phyloP scores from a whole-genome alignment of 2,329 filamentous ascomycete species.

The Aspergillus fijiensis region DNA sequence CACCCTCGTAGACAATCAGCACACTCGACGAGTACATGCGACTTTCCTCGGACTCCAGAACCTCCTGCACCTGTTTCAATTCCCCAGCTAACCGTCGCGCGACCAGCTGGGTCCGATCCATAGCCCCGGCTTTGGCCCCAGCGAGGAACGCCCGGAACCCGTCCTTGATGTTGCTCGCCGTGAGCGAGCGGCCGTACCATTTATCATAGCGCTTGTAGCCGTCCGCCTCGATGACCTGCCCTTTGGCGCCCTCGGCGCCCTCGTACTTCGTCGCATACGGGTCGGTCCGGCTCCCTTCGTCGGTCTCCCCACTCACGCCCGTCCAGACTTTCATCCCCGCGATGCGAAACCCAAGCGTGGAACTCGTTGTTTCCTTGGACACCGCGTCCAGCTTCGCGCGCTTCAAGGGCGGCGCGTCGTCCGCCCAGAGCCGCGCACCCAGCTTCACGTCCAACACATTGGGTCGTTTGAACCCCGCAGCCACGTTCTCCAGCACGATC shows the following conservation, averaged over 20 bases:
- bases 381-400: conserved; percentile 60
- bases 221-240: conserved; percentile 47
- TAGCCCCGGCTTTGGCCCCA: conserved; percentile 41
- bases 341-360: conserved; percentile 62
- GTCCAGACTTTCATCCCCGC: conserved; percentile 64
- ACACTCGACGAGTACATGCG: conserved; percentile 68
- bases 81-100: conserved; percentile 43
- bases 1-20: conserved; percentile 66
- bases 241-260: conserved; percentile 46
- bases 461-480: conserved; percentile 74
- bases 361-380: conserved; percentile 58
- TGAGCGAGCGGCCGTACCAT: conserved; percentile 63
- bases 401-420: conserved; percentile 61
- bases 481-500: conserved; percentile 82
- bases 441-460: conserved; percentile 95
- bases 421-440: conserved; percentile 81
- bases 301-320: conserved; percentile 34
- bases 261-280: conserved; percentile 44
- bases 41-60: conserved; percentile 58
- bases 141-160: conserved; percentile 60
- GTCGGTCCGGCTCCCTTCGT: conserved; percentile 34
- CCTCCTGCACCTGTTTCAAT: conserved; percentile 46
- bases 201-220: conserved; percentile 64
- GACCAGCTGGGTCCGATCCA: conserved; percentile 47
- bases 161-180: conserved; percentile 53